A percentile compares a stretch with the other conserved stretches of the same genome.
These are phyloP conservation scores for Barnettozyma californica DNA, from an alignment of 805 yeast species.

Conservation along the genomic window DNA sequence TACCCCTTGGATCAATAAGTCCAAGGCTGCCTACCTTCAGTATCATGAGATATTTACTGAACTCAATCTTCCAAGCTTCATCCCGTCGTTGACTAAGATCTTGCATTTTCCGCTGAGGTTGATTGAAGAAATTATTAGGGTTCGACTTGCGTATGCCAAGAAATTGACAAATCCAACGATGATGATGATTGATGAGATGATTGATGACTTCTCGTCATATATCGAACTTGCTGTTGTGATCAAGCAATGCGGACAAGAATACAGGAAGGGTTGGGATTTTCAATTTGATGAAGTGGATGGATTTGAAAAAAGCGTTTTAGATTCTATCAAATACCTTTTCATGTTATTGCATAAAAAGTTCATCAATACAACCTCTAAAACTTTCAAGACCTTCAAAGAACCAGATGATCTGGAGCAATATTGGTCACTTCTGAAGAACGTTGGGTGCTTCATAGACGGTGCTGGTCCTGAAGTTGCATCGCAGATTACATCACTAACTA, in stretches of 20 bases:
- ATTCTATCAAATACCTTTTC: slow-evolving; percentile 69
- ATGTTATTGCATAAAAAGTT: slow-evolving; percentile 70
- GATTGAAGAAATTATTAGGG: slow-evolving; percentile 70
- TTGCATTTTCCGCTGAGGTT: slow-evolving; percentile 74
- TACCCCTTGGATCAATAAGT: slow-evolving; percentile 78
- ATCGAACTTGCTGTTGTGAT: slow-evolving; percentile 70
- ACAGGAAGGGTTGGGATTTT: slow-evolving; percentile 63
- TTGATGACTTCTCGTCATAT: slow-evolving; percentile 77
- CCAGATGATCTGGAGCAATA: slow-evolving; percentile 84
- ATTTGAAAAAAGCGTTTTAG: slow-evolving; percentile 62
- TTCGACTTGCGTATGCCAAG: slow-evolving; percentile 72
- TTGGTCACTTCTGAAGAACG: slow-evolving; percentile 70
- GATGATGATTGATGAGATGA: slow-evolving; percentile 94
- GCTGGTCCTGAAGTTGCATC: slow-evolving; percentile 80
- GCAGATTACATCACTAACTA: slow-evolving; percentile 60
- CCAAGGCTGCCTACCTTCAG: slow-evolving; percentile 64
- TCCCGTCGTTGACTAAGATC: slow-evolving; percentile 58
- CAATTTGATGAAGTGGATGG: slow-evolving; percentile 56
- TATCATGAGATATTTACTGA: slow-evolving; percentile 58
- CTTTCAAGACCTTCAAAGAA: slow-evolving; percentile 81
- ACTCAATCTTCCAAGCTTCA: slow-evolving; percentile 68
- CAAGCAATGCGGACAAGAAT: slow-evolving; percentile 59
- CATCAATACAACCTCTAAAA: slow-evolving; percentile 64
- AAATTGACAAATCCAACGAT: slow-evolving; percentile 80
- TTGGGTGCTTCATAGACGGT: slow-evolving; percentile 74